Evolutionary conservation across 306 rosid genomes (phyloP).

Genomic region (Castanea crenata): DNA sequence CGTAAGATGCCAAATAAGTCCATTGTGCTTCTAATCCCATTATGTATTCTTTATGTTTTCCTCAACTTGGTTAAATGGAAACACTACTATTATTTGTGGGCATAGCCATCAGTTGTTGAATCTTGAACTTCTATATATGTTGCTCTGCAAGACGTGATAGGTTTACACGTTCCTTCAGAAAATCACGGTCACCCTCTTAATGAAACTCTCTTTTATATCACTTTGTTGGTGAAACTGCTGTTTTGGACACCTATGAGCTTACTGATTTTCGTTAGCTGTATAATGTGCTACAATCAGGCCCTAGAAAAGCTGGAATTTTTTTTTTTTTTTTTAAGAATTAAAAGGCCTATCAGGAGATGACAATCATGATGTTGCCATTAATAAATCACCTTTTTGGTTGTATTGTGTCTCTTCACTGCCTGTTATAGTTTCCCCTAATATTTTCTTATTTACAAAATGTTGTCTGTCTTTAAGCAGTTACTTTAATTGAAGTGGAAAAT

Average conservation of each 20-base stretch:
- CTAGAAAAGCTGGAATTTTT: background rate
- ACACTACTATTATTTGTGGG: background rate
- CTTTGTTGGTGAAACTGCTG: background rate
- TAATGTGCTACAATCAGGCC: background rate
- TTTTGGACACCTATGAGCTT: background rate
- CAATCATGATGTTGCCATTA: background rate
- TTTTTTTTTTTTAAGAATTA: background rate
- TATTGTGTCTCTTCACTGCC: background rate
- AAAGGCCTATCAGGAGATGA: background rate
- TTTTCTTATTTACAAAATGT: background rate
- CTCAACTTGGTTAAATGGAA: background rate
- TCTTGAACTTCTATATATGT: background rate
- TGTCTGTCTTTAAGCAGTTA: background rate
- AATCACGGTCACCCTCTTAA: background rate
- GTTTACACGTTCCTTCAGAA: background rate
- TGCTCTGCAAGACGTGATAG: background rate
- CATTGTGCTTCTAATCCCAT: background rate
- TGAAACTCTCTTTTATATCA: background rate
- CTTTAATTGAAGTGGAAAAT: background rate
- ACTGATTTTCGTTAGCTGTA: background rate
- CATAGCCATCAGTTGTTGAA: background rate
- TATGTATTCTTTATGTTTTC: background rate
- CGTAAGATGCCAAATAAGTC: background rate
- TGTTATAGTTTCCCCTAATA: background rate
- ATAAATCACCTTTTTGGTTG: background rate